A percentile compares a stretch with the other conserved stretches of the same genome.
phyloP scores from a whole-genome alignment of 306 rosid species.

The Rosa persica region DNA sequence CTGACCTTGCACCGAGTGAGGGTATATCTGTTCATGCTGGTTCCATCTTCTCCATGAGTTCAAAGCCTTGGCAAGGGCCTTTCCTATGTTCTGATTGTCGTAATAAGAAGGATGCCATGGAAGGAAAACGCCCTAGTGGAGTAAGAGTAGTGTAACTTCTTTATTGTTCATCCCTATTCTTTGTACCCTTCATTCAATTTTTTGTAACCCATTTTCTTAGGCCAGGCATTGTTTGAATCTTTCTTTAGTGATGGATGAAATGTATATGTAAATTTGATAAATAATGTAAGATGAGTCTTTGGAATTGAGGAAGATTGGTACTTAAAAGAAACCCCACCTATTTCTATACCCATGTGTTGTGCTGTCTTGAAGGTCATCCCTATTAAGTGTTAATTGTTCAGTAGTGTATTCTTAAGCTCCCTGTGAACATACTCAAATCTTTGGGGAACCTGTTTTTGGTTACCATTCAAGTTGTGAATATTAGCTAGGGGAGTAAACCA shows the following conservation, averaged over 20 bases:
- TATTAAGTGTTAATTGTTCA: background rate
- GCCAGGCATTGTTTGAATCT: conserved; percentile 53
- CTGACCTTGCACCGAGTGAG: conserved; percentile 87
- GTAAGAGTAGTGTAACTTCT: conserved; percentile 64
- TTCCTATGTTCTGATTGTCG: conserved; percentile 87
- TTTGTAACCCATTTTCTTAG: conserved; percentile 35
- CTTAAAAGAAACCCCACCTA: background rate
- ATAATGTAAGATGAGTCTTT: conserved; percentile 34
- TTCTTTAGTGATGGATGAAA: conserved; percentile 39
- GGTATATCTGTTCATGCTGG: conserved; percentile 95
- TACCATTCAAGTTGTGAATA: background rate
- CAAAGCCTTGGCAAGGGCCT: conserved; percentile 98
- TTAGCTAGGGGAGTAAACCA: background rate
- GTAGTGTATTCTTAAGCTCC: background rate
- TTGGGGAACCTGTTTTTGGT: background rate
- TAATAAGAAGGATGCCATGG: conserved; percentile 96
- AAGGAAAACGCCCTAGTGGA: conserved; percentile 92
- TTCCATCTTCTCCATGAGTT: conserved; percentile 80
- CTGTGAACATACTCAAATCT: background rate
- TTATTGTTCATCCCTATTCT: conserved; percentile 6
- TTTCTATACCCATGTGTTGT: background rate
- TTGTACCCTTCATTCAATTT: conserved; percentile 32
- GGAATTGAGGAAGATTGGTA: conserved; percentile 27
- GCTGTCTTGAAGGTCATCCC: background rate
- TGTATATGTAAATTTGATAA: conserved; percentile 39